Evolutionary conservation across 2,329 filamentous ascomycete species (phyloP).

Genomic region (Arthrobotrys conoides): DNA sequence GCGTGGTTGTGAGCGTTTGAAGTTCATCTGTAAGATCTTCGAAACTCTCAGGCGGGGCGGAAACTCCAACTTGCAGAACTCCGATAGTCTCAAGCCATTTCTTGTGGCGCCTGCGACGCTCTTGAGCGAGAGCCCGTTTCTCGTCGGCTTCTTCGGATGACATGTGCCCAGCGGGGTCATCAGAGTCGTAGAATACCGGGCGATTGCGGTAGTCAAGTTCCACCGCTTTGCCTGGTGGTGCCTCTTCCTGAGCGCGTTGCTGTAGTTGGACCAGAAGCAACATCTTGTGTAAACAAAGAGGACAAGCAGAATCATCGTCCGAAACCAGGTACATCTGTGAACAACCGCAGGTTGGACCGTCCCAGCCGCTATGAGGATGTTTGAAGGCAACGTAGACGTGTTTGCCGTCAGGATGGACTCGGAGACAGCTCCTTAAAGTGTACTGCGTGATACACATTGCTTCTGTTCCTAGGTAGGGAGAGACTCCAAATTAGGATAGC

Average conservation of each 20-base stretch:
- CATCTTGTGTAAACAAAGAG: background rate
- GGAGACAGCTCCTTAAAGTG: slow-evolving; percentile 28
- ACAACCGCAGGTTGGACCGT: slow-evolving; percentile 27
- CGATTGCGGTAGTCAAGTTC: slow-evolving; percentile 25
- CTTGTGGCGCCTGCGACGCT: slow-evolving; percentile 1
- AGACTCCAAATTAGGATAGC: background rate
- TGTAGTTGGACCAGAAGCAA: slow-evolving; percentile 27
- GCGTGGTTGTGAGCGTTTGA: background rate
- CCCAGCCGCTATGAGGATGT: slow-evolving; percentile 16
- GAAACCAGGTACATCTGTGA: background rate
- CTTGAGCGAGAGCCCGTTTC: background rate
- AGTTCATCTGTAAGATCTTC: background rate
- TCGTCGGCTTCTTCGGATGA: background rate
- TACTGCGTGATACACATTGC: slow-evolving; percentile 41
- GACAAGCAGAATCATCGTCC: slow-evolving; percentile 13
- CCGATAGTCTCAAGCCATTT: background rate
- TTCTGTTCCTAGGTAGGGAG: background rate
- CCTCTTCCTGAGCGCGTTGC: slow-evolving; percentile 8
- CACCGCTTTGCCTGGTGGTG: slow-evolving; percentile 3
- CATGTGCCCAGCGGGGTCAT: background rate
- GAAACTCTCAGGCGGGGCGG: background rate
- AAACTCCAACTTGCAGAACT: background rate
- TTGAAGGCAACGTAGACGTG: slow-evolving; percentile 19
- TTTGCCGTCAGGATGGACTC: slow-evolving; percentile 2
- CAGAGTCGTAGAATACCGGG: slow-evolving; percentile 30